phyloP scores from a whole-genome alignment of 2,329 filamentous ascomycete species.

The Aspergillus spinulosporus region DNA sequence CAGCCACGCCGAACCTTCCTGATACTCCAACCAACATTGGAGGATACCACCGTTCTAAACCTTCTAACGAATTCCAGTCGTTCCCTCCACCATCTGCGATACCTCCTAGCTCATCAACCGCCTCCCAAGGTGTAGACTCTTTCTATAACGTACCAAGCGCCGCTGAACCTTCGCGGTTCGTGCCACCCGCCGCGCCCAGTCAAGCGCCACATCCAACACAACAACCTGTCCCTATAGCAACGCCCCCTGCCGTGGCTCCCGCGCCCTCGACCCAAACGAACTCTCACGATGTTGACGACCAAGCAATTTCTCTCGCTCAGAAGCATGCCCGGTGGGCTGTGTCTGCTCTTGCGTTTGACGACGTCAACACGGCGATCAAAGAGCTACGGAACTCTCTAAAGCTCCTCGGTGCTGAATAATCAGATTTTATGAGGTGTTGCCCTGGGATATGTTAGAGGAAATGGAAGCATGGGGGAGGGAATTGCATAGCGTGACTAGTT shows the following conservation, averaged over 20 bases:
- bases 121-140: constrained; percentile 25
- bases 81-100: constrained; percentile 42
- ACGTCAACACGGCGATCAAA: constrained; percentile 83
- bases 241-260: constrained; percentile 23
- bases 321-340: constrained; percentile 98
- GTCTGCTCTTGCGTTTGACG: constrained; percentile 94
- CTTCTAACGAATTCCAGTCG: constrained; percentile 40
- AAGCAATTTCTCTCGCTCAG: constrained; percentile 75
- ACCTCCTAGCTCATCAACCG: constrained; percentile 24
- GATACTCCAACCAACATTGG: constrained; percentile 32
- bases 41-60: constrained; percentile 14
- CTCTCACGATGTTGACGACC: constrained; percentile 59
- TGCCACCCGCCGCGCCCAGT: constrained; percentile 22
- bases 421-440: neutral
- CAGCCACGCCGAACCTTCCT: constrained; percentile 32
- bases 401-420: constrained; percentile 63
- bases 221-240: constrained; percentile 24
- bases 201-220: constrained; percentile 23
- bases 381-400: constrained; percentile 76
- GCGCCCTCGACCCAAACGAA: constrained; percentile 23
- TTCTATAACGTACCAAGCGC: constrained; percentile 25
- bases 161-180: constrained; percentile 22
- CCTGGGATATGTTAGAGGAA: neutral
- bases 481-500: neutral
- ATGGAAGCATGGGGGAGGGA: neutral